A percentile compares a stretch with the other conserved stretches of the same genome.
Conservation (phyloP, 495 filamentous ascomycete species). For the Penicillium coprophilum region DNA sequence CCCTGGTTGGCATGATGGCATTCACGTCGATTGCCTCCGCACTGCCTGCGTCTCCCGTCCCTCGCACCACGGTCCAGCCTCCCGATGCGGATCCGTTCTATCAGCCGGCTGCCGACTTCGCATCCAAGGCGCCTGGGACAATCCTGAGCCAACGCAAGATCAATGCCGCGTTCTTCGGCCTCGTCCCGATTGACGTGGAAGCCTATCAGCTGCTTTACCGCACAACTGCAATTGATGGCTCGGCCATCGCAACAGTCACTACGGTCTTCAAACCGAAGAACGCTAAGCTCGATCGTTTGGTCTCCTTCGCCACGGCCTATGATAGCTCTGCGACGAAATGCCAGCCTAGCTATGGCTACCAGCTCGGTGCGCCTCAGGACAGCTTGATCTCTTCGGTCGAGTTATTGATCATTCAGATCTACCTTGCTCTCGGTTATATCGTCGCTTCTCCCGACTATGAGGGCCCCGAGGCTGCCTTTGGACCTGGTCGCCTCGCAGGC, state of each 20-base stretch:
- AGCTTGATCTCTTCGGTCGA: constrained; percentile 33
- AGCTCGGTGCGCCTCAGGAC: constrained; percentile 24
- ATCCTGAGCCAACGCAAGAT: constrained; percentile 30
- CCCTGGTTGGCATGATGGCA: constrained; percentile 20
- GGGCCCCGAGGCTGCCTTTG: constrained; percentile 36
- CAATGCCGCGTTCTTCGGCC: constrained; percentile 30
- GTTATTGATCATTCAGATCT: constrained; percentile 29
- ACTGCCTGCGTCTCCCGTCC: constrained; percentile 7
- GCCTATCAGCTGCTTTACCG: constrained; percentile 33
- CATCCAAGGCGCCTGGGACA: constrained; percentile 25
- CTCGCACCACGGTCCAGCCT: constrained; percentile 15
- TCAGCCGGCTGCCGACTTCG: constrained; percentile 32
- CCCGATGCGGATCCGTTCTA: constrained; percentile 38
- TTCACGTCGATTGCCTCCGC: constrained; percentile 20
- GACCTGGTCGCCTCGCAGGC: constrained; percentile 31
- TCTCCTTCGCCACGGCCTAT: constrained; percentile 39
- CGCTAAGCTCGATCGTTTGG: constrained; percentile 32
- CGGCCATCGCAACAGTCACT: constrained; percentile 36
- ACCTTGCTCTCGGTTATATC: constrained; percentile 32
- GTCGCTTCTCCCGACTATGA: constrained; percentile 39
- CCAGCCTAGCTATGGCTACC: constrained; percentile 37
- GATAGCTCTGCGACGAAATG: constrained; percentile 33
- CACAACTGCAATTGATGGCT: constrained; percentile 35
- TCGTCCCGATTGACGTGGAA: constrained; percentile 31
- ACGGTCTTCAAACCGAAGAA: constrained; percentile 35